Evolutionary conservation across 2,329 filamentous ascomycete species (phyloP).

Genomic region (Ceratocystis cacaofunesta): DNA sequence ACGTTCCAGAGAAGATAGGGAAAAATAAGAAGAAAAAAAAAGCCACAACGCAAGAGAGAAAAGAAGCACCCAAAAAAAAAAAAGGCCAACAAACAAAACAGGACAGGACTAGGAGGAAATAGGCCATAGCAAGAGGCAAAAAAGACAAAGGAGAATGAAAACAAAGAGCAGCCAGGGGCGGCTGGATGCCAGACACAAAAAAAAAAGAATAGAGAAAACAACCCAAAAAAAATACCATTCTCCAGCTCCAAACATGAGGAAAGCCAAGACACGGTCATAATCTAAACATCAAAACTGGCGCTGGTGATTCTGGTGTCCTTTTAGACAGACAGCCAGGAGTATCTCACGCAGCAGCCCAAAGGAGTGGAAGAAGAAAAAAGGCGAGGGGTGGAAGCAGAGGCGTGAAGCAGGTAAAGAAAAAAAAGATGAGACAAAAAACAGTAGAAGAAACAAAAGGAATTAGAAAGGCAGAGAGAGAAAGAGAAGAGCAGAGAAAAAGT

Average conservation of each 20-base stretch:
- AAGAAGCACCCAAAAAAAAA: background rate
- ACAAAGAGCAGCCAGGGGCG: background rate
- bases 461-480: conserved; percentile 19
- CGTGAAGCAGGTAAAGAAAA: conserved; percentile 15
- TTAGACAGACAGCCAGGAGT: conserved; percentile 14
- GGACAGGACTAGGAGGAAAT: background rate
- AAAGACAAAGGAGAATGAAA: background rate
- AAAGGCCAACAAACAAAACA: background rate
- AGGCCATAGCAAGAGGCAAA: background rate
- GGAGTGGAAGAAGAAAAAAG: conserved; percentile 19
- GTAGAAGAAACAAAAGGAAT: conserved; percentile 17
- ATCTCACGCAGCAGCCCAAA: conserved; percentile 20
- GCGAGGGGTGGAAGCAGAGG: conserved; percentile 6
- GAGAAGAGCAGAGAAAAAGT: conserved; percentile 22
- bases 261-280: conserved; percentile 9
- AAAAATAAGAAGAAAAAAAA: conserved; percentile 21
- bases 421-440: conserved; percentile 12
- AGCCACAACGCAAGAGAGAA: conserved; percentile 1
- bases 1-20: background rate
- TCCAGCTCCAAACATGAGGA: conserved; percentile 1
- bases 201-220: background rate
- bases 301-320: conserved; percentile 19
- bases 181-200: conserved; percentile 7
- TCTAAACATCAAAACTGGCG: conserved; percentile 11
- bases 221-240: background rate